Conservation (phyloP, 768 basidiomycete species). For the Collybiopsis luxurians region DNA sequence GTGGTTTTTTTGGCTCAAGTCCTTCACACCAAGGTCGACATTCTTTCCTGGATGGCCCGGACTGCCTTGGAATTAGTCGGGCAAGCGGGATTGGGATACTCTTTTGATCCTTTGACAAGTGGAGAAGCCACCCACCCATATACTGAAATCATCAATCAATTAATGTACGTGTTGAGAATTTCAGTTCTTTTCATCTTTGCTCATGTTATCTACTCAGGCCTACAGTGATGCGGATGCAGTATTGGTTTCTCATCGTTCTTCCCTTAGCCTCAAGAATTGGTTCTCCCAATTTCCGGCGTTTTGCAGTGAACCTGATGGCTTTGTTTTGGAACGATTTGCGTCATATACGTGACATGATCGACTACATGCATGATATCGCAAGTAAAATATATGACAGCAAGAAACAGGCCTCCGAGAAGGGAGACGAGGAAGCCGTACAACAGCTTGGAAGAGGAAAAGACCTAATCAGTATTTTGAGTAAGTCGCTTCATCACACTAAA, state of each 20-base stretch:
- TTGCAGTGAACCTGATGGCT: conserved; percentile 16
- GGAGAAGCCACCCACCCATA: not conserved
- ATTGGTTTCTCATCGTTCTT: not conserved
- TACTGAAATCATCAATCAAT: not conserved
- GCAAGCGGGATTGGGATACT: conserved; percentile 4
- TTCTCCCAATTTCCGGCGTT: conserved; percentile 21
- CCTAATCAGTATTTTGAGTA: conserved; percentile 33
- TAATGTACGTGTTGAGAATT: not conserved
- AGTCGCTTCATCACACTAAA: not conserved
- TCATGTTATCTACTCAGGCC: not conserved
- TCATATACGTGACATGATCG: conserved; percentile 21
- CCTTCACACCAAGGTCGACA: not conserved
- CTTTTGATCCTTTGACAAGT: conserved; percentile 1
- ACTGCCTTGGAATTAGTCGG: conserved; percentile 1
- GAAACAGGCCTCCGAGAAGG: conserved; percentile 20
- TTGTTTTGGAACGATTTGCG: conserved; percentile 21
- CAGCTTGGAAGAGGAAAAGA: conserved; percentile 31
- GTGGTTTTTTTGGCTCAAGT: not conserved
- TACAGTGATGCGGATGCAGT: not conserved
- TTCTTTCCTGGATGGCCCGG: conserved; percentile 6
- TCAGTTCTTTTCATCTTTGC: too few relatives aligned
- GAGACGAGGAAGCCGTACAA: conserved; percentile 20
- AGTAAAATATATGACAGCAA: conserved; percentile 24
- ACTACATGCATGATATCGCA: conserved; percentile 24
- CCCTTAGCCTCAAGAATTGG: not conserved